Evolutionary conservation across 164 flowering plant species (phyloP).

Genomic region (Brasenia schreberi): DNA sequence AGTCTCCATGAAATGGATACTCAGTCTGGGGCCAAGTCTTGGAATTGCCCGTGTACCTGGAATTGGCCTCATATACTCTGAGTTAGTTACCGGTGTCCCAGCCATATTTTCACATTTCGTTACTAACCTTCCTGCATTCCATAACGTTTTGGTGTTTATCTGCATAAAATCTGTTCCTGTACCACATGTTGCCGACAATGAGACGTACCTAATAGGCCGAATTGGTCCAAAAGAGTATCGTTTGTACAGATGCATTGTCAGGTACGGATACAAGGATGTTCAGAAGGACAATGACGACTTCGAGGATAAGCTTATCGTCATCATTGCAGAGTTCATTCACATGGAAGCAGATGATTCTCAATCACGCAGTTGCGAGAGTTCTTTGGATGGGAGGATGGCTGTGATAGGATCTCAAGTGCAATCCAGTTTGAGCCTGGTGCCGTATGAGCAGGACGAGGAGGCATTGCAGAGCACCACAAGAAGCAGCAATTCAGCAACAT

Average conservation of each 20-base stretch:
- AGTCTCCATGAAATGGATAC: conserved; percentile 75
- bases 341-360: conserved; percentile 75
- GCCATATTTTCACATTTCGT: conserved; percentile 83
- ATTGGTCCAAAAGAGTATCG: conserved; percentile 74
- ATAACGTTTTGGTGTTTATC: conserved; percentile 69
- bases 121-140: conserved; percentile 87
- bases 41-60: conserved; percentile 93
- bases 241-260: conserved; percentile 82
- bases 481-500: conserved; percentile 23
- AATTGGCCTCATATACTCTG: conserved; percentile 80
- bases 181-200: conserved; percentile 70
- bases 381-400: conserved; percentile 36
- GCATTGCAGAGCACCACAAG: conserved; percentile 6
- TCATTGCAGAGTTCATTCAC: conserved; percentile 79
- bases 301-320: conserved; percentile 63
- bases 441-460: conserved; percentile 13
- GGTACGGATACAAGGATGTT: conserved; percentile 86
- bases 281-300: conserved; percentile 66
- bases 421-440: conserved; percentile 16
- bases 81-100: conserved; percentile 81
- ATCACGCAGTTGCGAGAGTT: conserved; percentile 19
- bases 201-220: conserved; percentile 79
- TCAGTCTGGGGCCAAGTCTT: conserved; percentile 77
- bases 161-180: conserved; percentile 90
- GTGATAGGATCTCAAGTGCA: conserved; percentile 24